Conservation (phyloP, 2,329 filamentous ascomycete genomes). For the Leptographium lundbergii region DNA sequence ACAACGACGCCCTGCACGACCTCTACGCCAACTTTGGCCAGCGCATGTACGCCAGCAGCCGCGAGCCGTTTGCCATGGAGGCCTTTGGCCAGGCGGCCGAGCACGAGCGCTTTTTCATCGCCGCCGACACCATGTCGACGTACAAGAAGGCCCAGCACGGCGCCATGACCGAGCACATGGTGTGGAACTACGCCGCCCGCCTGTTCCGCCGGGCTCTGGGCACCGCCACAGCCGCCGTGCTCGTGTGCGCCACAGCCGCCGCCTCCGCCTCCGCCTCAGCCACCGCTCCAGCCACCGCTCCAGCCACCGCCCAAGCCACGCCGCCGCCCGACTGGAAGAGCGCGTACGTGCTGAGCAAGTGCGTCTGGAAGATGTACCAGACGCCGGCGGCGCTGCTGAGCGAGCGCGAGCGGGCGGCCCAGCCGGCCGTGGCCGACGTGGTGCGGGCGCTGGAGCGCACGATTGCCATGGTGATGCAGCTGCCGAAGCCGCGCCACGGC, state of each 20-base stretch:
- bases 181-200: slow-evolving; percentile 47
- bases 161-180: slow-evolving; percentile 46
- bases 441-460: slow-evolving; percentile 38
- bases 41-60: slow-evolving; percentile 48
- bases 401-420: slow-evolving; percentile 25
- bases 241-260: too few relatives aligned
- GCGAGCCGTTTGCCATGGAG: slow-evolving; percentile 51
- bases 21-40: slow-evolving; percentile 49
- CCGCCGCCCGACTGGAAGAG: slow-evolving; percentile 46
- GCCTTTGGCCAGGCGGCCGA: slow-evolving; percentile 42
- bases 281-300: too few relatives aligned
- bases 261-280: too few relatives aligned
- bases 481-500: slow-evolving; percentile 43
- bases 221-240: too few relatives aligned
- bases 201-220: slow-evolving; percentile 44
- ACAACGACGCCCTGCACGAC: slow-evolving; percentile 31
- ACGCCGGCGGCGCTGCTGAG: slow-evolving; percentile 30
- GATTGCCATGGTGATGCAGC: slow-evolving; percentile 34
- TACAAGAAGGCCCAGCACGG: slow-evolving; percentile 40
- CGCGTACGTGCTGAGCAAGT: slow-evolving; percentile 48
- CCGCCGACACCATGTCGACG: slow-evolving; percentile 34
- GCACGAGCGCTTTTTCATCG: slow-evolving; percentile 44
- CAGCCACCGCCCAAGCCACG: too few relatives aligned
- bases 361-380: slow-evolving; percentile 51
- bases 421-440: slow-evolving; percentile 27